Percentiles rank a stretch among this genome's conserved stretches.
phyloP scores from a whole-genome alignment of 2,329 filamentous ascomycete species.

The Xylariales sp. region DNA sequence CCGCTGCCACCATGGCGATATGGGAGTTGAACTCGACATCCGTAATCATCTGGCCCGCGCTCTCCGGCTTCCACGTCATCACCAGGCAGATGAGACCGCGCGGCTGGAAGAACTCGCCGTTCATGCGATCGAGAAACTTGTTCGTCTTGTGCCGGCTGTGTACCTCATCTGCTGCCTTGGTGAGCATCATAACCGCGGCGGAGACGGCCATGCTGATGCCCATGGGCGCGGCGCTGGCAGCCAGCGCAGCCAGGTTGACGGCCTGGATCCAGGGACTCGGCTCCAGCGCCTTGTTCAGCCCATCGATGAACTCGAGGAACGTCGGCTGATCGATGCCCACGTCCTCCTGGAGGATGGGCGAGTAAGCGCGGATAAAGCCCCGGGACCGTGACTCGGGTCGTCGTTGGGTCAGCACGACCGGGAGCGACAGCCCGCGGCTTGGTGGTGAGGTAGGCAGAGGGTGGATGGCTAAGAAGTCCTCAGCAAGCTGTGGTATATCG shows the following conservation, averaged over 20 bases:
- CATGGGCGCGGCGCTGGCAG: neutral
- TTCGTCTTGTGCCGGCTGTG: neutral
- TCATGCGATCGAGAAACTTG: slow-evolving; percentile 50
- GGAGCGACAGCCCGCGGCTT: too few relatives aligned
- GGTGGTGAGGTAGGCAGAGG: too few relatives aligned
- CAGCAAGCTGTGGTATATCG: too few relatives aligned
- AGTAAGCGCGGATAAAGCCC: slow-evolving; percentile 39
- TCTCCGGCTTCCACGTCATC: slow-evolving; percentile 46
- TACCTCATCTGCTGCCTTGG: neutral
- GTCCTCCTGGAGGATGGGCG: slow-evolving; percentile 31
- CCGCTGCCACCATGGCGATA: neutral
- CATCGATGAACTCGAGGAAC: slow-evolving; percentile 37
- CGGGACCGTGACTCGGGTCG: slow-evolving; percentile 32
- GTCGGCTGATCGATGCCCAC: slow-evolving; percentile 33
- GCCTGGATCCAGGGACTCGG: slow-evolving; percentile 11
- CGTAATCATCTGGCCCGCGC: too few relatives aligned
- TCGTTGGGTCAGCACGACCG: slow-evolving; percentile 39
- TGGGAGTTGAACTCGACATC: slow-evolving; percentile 9
- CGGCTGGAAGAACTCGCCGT: slow-evolving; percentile 52
- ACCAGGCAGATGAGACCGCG: slow-evolving; percentile 33
- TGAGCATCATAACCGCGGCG: neutral
- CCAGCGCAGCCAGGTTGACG: neutral
- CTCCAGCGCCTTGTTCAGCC: slow-evolving; percentile 31
- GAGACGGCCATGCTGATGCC: neutral
- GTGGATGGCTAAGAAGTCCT: too few relatives aligned